phyloP scores from a whole-genome alignment of 2,329 filamentous ascomycete species.

The Penicillium glabrum region DNA sequence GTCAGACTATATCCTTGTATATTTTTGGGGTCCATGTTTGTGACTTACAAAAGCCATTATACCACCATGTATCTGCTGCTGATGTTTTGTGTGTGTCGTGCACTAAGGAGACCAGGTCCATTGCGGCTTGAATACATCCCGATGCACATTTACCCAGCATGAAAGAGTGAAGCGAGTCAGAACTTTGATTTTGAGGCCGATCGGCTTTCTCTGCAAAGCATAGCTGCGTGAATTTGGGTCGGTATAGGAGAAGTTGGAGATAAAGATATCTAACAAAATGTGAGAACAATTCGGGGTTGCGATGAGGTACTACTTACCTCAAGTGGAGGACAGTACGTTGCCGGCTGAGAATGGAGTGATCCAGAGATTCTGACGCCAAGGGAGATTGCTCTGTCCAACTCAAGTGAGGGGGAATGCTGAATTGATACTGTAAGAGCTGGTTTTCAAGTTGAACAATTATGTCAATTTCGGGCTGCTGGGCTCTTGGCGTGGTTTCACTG shows the following conservation, averaged over 20 bases:
- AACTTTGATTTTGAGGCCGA: slow-evolving; percentile 12
- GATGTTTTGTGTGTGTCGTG: slow-evolving; percentile 28
- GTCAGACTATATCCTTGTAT: not conserved
- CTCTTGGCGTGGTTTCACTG: slow-evolving; percentile 6
- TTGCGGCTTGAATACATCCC: slow-evolving; percentile 30
- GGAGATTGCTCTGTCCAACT: slow-evolving; percentile 20
- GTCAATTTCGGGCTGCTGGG: slow-evolving; percentile 23
- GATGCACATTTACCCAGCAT: slow-evolving; percentile 30
- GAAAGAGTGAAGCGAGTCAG: slow-evolving; percentile 20
- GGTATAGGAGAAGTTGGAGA: slow-evolving; percentile 33
- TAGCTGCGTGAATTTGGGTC: slow-evolving; percentile 35
- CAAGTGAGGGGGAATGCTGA: slow-evolving; percentile 22
- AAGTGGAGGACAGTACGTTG: slow-evolving; percentile 31
- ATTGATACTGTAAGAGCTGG: slow-evolving; percentile 24
- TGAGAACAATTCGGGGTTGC: not conserved
- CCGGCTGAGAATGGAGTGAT: slow-evolving; percentile 14
- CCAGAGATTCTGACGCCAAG: not conserved
- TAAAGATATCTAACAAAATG: slow-evolving; percentile 28
- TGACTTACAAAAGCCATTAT: slow-evolving; percentile 41
- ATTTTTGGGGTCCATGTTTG: not conserved
- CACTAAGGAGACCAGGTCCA: slow-evolving; percentile 31
- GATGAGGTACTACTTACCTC: slow-evolving; percentile 15
- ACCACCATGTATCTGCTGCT: slow-evolving; percentile 38
- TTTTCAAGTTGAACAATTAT: slow-evolving; percentile 29
- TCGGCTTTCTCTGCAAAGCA: slow-evolving; percentile 22